Conservation (phyloP, 164 flowering plant genomes). For the Magnolia officinalis region DNA sequence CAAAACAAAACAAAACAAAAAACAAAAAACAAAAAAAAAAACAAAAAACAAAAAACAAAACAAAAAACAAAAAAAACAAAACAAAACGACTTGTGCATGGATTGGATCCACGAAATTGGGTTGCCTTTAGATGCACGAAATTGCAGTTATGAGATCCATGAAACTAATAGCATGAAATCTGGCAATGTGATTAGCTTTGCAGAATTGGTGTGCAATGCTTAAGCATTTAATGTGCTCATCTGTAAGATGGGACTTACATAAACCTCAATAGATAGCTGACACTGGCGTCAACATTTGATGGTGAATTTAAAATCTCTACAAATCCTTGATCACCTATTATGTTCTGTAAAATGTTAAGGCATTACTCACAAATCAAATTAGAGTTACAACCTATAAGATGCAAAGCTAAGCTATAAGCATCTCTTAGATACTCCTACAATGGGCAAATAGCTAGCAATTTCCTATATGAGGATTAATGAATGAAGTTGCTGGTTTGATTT, state of each 20-base stretch:
- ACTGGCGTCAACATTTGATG: slow-evolving; percentile 44
- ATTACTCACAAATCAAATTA: slow-evolving; percentile 1
- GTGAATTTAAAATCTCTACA: slow-evolving; percentile 36
- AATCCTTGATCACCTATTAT: slow-evolving; percentile 51
- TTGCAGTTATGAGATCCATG: slow-evolving; percentile 62
- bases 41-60: too few species aligned
- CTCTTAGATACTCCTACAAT: background rate
- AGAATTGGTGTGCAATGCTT: background rate
- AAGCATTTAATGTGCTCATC: background rate
- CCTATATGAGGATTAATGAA: background rate
- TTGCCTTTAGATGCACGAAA: slow-evolving; percentile 51
- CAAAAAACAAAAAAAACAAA: too few species aligned
- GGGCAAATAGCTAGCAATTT: background rate
- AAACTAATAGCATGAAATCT: slow-evolving; percentile 69
- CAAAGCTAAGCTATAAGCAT: background rate
- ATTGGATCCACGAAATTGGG: slow-evolving; percentile 32
- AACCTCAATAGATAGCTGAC: slow-evolving; percentile 54
- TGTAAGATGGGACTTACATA: slow-evolving; percentile 55
- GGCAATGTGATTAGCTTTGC: slow-evolving; percentile 7
- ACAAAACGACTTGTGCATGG: too few species aligned
- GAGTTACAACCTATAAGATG: background rate
- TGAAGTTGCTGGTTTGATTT: background rate
- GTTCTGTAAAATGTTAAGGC: slow-evolving; percentile 60
- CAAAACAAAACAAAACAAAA: too few species aligned
- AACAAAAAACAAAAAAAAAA: too few species aligned